Evolutionary conservation across 306 rosid species (phyloP), one percentile per base, ranked within the genome.

Genomic region (Trichosanthes cucumerina): DNA sequence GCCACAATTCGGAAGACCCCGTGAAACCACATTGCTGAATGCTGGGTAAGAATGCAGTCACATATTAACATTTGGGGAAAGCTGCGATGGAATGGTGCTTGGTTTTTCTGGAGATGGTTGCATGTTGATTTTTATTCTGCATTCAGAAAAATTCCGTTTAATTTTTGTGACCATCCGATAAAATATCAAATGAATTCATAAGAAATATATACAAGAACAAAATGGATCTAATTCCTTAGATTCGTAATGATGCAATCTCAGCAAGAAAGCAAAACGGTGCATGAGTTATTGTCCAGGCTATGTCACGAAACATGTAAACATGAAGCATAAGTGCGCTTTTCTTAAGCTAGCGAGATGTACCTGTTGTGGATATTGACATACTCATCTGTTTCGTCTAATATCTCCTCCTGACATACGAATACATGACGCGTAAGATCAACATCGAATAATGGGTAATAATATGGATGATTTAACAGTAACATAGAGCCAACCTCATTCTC

Each of bases 331-430:
- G 18, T 7, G 62, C 4, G 18, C 8, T 31, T 34, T 19, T 54
- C 28, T 50, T 15, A 54, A 52, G 79, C 60, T 80, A 41, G 53
- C 13, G 6, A 76, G 82, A 83, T 84, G 73, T 89, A 95, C 98
- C 91, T 92, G 88, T 95, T 92, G 81, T 95, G 98, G 84, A 95
- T 92, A 77, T 92, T 91, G 82, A 95, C 96, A 78, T 95, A 95
- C 81, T 88, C 98, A 78, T 95, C 98, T n/a, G 98, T 95, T 92
- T 95, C 98, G 85, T 95, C 97, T 81, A 92, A 81, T 83, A 95
- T 95, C 87, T 92, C 98, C 93, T 92, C 98, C 98, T 95, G 93
- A 82, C 50, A 94, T 36, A 66, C 72, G 77, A 81, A 71, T 43
- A 79, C 49, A 57, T 39, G 70, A 85, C 23, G 80, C 19, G 75